Percentiles rank a stretch among this genome's conserved stretches.
Evolutionary conservation across 495 filamentous ascomycete genomes (phyloP).

Genomic region (Eremomyces bilateralis): DNA sequence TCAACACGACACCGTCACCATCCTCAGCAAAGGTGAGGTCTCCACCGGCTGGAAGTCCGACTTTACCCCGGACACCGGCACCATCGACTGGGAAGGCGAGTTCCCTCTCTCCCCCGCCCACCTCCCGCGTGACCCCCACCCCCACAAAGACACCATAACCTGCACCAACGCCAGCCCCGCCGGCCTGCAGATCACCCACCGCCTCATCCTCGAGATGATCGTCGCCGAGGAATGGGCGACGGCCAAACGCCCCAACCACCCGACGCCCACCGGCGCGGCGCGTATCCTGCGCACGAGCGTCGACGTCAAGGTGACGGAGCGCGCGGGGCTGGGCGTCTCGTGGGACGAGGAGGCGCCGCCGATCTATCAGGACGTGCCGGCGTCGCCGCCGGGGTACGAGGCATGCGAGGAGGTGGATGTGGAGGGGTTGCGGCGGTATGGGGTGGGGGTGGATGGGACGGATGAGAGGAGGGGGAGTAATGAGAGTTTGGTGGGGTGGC

Average conservation of each 20-base stretch:
- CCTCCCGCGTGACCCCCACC: too few species aligned
- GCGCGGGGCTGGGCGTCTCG: constrained; percentile 70
- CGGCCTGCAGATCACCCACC: constrained; percentile 60
- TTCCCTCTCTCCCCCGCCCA: constrained; percentile 37
- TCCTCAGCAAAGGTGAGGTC: constrained; percentile 52
- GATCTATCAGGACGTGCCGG: constrained; percentile 83
- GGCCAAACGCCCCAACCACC: constrained; percentile 40
- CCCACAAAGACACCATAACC: too few species aligned
- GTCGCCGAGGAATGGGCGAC: constrained; percentile 79
- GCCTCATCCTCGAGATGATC: constrained; percentile 79
- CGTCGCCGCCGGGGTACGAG: constrained; percentile 63
- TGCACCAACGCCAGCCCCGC: constrained; percentile 67
- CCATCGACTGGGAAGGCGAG: constrained; percentile 63
- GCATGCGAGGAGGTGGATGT: constrained; percentile 20
- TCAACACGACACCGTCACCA: constrained; percentile 51
- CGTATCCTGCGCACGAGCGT: constrained; percentile 90
- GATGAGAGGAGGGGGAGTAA: too few species aligned
- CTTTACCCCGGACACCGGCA: constrained; percentile 22
- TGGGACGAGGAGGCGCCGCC: constrained; percentile 97
- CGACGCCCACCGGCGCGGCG: constrained; percentile 74
- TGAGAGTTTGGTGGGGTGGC: too few species aligned
- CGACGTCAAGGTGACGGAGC: constrained; percentile 55
- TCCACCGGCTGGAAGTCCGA: constrained; percentile 94
- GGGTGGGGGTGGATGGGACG: too few species aligned
- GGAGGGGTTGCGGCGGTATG: not conserved